phyloP scores from a whole-genome alignment of 768 basidiomycete genomes.

The Kwoniella sp. region DNA sequence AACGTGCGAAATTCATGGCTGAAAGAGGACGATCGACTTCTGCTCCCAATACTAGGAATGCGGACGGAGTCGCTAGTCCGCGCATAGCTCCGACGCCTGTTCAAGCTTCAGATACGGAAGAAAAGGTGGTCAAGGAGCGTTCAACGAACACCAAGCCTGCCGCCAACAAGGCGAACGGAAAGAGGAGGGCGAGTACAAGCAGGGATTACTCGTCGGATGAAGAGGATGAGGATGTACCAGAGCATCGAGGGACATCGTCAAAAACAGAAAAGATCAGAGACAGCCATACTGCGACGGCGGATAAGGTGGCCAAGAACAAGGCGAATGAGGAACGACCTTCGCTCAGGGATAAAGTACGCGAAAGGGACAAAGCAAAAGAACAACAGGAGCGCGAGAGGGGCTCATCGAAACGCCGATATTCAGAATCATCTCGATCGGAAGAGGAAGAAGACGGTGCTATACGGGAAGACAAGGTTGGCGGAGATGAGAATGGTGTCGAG shows the following conservation, averaged over 20 bases:
- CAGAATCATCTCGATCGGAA: not conserved
- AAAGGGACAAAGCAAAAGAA: constrained; percentile 9
- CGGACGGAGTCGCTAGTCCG: constrained; percentile 25
- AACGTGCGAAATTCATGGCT: constrained; percentile 38
- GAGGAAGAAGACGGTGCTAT: constrained; percentile 6
- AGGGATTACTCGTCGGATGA: constrained; percentile 19
- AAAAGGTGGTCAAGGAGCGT: not conserved
- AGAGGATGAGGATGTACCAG: constrained; percentile 5
- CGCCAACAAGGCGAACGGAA: not conserved
- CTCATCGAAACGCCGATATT: not conserved
- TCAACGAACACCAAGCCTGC: not conserved
- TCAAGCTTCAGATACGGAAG: not conserved
- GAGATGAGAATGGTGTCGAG: not conserved
- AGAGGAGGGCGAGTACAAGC: not conserved
- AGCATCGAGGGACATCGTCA: not conserved
- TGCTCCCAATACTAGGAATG: constrained; percentile 29
- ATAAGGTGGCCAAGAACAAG: not conserved
- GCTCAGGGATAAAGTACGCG: constrained; percentile 4
- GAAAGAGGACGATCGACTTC: constrained; percentile 32
- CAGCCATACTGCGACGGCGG: not conserved
- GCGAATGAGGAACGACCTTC: not conserved
- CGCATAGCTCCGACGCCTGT: not conserved
- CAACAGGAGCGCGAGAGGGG: not conserved
- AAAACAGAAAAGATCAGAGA: not conserved
- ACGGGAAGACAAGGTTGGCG: not conserved